These are phyloP conservation scores for Microsporum audouinii DNA, from an alignment of 2,329 filamentous ascomycete species.

Conservation along the genomic window DNA sequence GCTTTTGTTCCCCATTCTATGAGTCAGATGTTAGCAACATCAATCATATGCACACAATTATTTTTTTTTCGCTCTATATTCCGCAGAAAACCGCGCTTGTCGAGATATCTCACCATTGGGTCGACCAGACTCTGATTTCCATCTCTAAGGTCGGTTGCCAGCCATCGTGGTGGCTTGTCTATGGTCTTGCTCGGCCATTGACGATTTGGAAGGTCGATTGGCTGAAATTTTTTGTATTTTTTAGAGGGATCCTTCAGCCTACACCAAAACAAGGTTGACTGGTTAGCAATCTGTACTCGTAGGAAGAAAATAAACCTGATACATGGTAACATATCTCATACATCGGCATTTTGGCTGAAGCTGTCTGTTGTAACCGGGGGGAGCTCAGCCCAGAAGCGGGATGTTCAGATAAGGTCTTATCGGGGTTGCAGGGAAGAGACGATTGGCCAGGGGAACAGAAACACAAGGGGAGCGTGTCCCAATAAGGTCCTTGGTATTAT, in stretches of 20 bases:
- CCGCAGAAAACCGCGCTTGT: background rate
- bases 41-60: background rate
- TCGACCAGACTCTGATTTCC: slow-evolving; percentile 89
- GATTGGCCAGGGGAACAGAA: background rate
- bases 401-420: background rate
- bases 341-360: slow-evolving; percentile 15
- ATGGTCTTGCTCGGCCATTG: slow-evolving; percentile 74
- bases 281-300: background rate
- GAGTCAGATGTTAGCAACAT: background rate
- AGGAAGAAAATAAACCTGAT: background rate
- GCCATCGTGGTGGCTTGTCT: slow-evolving; percentile 78
- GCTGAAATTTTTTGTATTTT: slow-evolving; percentile 39
- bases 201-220: slow-evolving; percentile 39
- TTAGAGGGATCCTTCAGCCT: slow-evolving; percentile 41
- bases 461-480: background rate
- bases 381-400: background rate
- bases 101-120: slow-evolving; percentile 59
- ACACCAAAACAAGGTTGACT: slow-evolving; percentile 8
- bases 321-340: slow-evolving; percentile 4
- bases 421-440: background rate
- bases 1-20: slow-evolving; percentile 89
- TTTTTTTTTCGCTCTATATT: background rate
- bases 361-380: background rate
- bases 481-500: background rate
- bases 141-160: slow-evolving; percentile 78